These are phyloP conservation scores for Oryza rufipogon DNA, from an alignment of 176 grass and related monocot species.

Conservation along the genomic window DNA sequence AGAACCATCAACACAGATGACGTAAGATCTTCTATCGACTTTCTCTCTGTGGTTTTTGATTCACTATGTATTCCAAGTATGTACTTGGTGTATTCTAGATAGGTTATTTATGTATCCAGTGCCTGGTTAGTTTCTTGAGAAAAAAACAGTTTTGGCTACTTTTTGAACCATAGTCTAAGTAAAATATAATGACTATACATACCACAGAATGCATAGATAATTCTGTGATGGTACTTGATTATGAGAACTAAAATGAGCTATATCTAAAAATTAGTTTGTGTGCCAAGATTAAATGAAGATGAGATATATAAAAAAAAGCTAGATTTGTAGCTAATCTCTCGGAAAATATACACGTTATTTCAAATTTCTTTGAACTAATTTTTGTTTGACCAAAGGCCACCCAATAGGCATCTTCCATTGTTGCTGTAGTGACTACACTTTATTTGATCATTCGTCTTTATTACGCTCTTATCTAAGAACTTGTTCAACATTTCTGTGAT, in stretches of 20 bases:
- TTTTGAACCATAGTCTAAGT: too few species aligned
- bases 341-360: too few species aligned
- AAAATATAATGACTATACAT: too few species aligned
- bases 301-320: too few species aligned
- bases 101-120: neutral
- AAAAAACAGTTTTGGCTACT: neutral
- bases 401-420: neutral
- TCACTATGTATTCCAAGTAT: neutral
- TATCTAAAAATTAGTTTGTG: too few species aligned
- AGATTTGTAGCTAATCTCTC: too few species aligned
- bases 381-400: neutral
- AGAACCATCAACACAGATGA: slow-evolving; percentile 98
- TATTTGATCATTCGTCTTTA: neutral
- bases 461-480: neutral
- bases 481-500: neutral
- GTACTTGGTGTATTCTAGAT: too few species aligned
- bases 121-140: neutral
- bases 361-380: neutral
- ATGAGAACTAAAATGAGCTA: too few species aligned
- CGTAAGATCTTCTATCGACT: slow-evolving; percentile 57
- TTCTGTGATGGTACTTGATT: too few species aligned
- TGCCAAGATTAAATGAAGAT: too few species aligned
- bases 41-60: neutral
- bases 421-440: neutral
- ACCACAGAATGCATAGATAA: too few species aligned